Conservation (phyloP, 371 early-diverging fungal genomes). For the Mortierella sp. region DNA sequence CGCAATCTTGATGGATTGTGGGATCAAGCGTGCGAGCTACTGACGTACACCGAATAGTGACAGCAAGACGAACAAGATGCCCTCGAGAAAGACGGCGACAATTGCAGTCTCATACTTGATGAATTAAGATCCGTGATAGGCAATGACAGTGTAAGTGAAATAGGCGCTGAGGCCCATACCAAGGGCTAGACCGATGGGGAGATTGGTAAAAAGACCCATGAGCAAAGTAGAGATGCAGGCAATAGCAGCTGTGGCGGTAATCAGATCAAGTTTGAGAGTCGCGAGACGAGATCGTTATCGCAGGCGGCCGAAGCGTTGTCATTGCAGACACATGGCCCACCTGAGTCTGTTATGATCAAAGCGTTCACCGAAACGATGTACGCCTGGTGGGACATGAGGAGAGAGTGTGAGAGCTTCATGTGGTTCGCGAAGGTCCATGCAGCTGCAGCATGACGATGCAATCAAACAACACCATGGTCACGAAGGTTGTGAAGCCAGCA, state of each 20-base stretch:
- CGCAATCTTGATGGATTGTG: slow-evolving; percentile 76
- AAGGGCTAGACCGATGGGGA: slow-evolving; percentile 82
- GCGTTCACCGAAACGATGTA: slow-evolving; percentile 81
- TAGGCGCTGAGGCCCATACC: slow-evolving; percentile 88
- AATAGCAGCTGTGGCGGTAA: slow-evolving; percentile 81
- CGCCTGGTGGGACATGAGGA: slow-evolving; percentile 57
- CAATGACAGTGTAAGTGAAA: slow-evolving; percentile 84
- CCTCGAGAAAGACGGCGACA: slow-evolving; percentile 84
- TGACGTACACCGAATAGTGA: slow-evolving; percentile 82
- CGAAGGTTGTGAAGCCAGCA: slow-evolving; percentile 77
- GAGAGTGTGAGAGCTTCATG: neutral
- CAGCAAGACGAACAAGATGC: slow-evolving; percentile 76
- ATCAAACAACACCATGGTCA: slow-evolving; percentile 69
- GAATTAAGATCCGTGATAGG: slow-evolving; percentile 78
- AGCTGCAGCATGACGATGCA: slow-evolving; percentile 46
- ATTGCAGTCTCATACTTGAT: slow-evolving; percentile 76
- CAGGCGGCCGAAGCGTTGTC: slow-evolving; percentile 60
- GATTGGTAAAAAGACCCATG: slow-evolving; percentile 78
- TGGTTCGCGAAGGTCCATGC: neutral
- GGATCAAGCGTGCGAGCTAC: slow-evolving; percentile 79
- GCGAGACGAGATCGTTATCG: slow-evolving; percentile 65
- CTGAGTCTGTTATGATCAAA: slow-evolving; percentile 76
- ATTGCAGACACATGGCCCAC: slow-evolving; percentile 77
- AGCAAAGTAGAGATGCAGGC: slow-evolving; percentile 62
- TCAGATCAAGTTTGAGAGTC: slow-evolving; percentile 71